Evolutionary conservation across 2,329 filamentous ascomycete species (phyloP).

Genomic region (Phaeosphaeriaceae sp.): DNA sequence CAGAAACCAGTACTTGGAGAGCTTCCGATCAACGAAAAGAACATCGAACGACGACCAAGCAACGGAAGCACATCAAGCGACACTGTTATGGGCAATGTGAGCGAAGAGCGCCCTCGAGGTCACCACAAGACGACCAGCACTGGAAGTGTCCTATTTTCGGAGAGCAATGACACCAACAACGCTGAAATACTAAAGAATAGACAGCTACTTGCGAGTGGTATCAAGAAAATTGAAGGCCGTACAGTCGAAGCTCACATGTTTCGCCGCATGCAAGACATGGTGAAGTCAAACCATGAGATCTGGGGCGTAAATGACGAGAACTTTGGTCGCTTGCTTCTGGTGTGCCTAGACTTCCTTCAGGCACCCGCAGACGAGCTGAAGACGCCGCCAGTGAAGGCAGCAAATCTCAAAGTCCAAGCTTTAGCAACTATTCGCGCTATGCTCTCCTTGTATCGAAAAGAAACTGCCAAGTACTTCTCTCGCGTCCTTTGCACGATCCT

Average conservation of each 20-base stretch:
- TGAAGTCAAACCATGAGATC: slow-evolving; percentile 68
- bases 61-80: slow-evolving; percentile 33
- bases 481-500: slow-evolving; percentile 72
- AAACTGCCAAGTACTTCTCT: slow-evolving; percentile 71
- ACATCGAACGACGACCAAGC: slow-evolving; percentile 41
- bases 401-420: slow-evolving; percentile 76
- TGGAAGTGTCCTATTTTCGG: slow-evolving; percentile 42
- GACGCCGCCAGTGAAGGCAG: slow-evolving; percentile 67
- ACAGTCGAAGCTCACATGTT: slow-evolving; percentile 83
- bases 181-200: slow-evolving; percentile 53
- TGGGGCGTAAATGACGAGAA: slow-evolving; percentile 72
- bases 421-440: slow-evolving; percentile 76
- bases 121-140: slow-evolving; percentile 49
- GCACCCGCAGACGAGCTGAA: slow-evolving; percentile 56
- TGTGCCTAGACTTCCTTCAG: slow-evolving; percentile 75
- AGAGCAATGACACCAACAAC: slow-evolving; percentile 39
- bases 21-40: slow-evolving; percentile 58
- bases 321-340: slow-evolving; percentile 70
- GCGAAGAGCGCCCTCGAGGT: slow-evolving; percentile 34
- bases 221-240: slow-evolving; percentile 72
- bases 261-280: slow-evolving; percentile 75
- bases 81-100: slow-evolving; percentile 33
- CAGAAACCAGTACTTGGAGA: slow-evolving; percentile 58
- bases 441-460: slow-evolving; percentile 69
- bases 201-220: slow-evolving; percentile 74